Evolutionary conservation across 805 yeast species (phyloP).

Genomic region (Nakazawaea laoshanensis): DNA sequence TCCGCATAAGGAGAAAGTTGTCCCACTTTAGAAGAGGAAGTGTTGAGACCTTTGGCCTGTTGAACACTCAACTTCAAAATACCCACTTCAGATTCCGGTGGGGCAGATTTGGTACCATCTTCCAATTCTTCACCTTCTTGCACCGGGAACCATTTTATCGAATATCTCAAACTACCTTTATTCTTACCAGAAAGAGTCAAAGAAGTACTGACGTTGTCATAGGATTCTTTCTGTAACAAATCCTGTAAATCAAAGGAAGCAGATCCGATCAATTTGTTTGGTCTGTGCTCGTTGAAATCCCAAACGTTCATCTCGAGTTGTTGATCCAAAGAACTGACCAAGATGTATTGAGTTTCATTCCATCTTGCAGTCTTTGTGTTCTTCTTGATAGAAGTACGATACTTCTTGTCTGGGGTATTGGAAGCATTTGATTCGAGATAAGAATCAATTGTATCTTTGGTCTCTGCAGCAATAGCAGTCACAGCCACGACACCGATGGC

Average conservation of each 20-base stretch:
- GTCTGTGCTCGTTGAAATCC: constrained; percentile 48
- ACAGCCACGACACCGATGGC: constrained; percentile 65
- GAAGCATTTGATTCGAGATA: constrained; percentile 39
- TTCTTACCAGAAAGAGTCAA: constrained; percentile 40
- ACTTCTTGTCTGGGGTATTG: constrained; percentile 29
- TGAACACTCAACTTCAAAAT: constrained; percentile 57
- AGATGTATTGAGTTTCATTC: constrained; percentile 55
- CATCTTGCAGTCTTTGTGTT: constrained; percentile 50
- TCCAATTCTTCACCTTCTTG: constrained; percentile 33
- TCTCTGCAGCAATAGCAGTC: constrained; percentile 44
- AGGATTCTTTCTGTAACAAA: constrained; percentile 44
- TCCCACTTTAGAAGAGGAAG: constrained; percentile 39
- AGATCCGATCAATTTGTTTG: constrained; percentile 42
- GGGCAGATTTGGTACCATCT: constrained; percentile 40
- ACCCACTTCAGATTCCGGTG: constrained; percentile 64
- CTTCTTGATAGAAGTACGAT: constrained; percentile 50
- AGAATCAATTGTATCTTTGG: constrained; percentile 46
- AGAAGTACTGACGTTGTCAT: constrained; percentile 33
- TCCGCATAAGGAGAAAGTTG: constrained; percentile 63
- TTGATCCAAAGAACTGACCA: constrained; percentile 49
- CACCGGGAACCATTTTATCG: constrained; percentile 42
- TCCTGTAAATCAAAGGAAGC: constrained; percentile 50
- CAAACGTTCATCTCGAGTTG: constrained; percentile 46
- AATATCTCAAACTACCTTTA: constrained; percentile 54
- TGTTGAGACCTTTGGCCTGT: constrained; percentile 51